phyloP scores from a whole-genome alignment of 2,329 filamentous ascomycete genomes.

The Aspergillus eucalypticola region DNA sequence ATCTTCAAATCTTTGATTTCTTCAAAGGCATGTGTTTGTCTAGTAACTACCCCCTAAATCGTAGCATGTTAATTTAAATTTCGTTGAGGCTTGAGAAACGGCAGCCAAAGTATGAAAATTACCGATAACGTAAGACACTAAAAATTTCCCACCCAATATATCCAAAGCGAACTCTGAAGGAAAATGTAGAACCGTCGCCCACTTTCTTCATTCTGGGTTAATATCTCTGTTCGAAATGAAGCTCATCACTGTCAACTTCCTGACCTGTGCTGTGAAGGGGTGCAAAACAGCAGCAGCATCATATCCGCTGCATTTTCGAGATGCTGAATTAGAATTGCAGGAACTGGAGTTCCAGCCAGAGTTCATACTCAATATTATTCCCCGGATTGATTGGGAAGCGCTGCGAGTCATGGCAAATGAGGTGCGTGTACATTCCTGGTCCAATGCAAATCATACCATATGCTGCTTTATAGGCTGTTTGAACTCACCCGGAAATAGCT shows the following conservation, averaged over 20 bases:
- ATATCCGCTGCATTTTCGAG: constrained; percentile 88
- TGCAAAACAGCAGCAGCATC: constrained; percentile 80
- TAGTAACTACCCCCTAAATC: no score
- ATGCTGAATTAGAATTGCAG: constrained; percentile 84
- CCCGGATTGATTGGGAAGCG: constrained; percentile 84
- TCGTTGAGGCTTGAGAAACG: neutral
- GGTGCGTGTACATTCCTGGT: constrained; percentile 22
- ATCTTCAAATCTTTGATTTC: no score
- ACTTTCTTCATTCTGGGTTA: neutral
- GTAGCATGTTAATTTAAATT: no score
- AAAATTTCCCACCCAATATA: neutral
- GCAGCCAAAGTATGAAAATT: neutral
- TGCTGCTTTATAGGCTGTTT: neutral
- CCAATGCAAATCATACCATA: neutral
- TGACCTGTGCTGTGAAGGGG: constrained; percentile 92
- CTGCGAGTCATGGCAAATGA: constrained; percentile 74
- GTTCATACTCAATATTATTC: constrained; percentile 81
- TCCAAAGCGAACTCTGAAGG: neutral
- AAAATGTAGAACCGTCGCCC: neutral
- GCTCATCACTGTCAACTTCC: constrained; percentile 90
- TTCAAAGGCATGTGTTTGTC: no score
- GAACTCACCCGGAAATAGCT: constrained; percentile 56
- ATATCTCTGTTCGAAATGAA: constrained; percentile 68
- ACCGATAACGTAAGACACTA: neutral
- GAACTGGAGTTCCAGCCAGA: constrained; percentile 78